phyloP scores from a whole-genome alignment of 1,284 basidiomycete genomes.

The Cerioporus squamosus region DNA sequence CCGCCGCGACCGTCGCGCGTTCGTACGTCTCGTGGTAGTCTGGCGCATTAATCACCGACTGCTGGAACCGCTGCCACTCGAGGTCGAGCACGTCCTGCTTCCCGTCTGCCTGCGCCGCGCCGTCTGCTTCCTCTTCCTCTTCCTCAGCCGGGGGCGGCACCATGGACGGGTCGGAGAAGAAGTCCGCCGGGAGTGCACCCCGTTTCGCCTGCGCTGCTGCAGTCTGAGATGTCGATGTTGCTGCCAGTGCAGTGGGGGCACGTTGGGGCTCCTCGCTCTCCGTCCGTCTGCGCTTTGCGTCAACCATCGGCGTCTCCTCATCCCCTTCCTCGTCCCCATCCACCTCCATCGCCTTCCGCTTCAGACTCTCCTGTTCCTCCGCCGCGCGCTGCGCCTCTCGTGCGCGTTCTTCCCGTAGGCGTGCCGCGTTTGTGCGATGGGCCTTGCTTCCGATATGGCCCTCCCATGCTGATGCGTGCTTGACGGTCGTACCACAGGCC shows the following conservation, averaged over 20 bases:
- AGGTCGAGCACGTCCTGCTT: constrained; percentile 50
- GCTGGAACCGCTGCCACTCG: constrained; percentile 74
- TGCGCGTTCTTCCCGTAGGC: constrained; percentile 52
- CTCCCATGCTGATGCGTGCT: constrained; percentile 81
- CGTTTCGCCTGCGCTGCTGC: neutral
- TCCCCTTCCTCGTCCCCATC: constrained; percentile 37
- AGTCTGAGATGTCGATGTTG: neutral
- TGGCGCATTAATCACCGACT: constrained; percentile 51
- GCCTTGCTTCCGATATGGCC: constrained; percentile 82
- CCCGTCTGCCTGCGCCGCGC: constrained; percentile 20
- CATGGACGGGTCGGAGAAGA: constrained; percentile 78
- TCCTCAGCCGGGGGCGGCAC: constrained; percentile 47
- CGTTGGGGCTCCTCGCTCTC: constrained; percentile 16
- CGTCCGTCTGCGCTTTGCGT: constrained; percentile 20
- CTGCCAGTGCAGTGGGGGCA: constrained; percentile 4
- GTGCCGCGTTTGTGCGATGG: constrained; percentile 67
- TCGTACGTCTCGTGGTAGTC: constrained; percentile 56
- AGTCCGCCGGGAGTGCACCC: constrained; percentile 62
- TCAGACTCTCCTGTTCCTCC: constrained; percentile 33
- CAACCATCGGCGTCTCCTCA: constrained; percentile 12
- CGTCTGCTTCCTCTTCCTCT: constrained; percentile 41
- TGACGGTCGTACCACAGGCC: constrained; percentile 66
- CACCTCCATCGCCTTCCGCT: constrained; percentile 49
- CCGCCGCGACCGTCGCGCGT: constrained; percentile 71
- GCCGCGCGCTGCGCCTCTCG: constrained; percentile 35